Percentiles rank a stretch among this genome's conserved stretches.
Evolutionary conservation across 1,139 yeast genomes (phyloP).

Genomic region (Debaryomyces subglobosus): DNA sequence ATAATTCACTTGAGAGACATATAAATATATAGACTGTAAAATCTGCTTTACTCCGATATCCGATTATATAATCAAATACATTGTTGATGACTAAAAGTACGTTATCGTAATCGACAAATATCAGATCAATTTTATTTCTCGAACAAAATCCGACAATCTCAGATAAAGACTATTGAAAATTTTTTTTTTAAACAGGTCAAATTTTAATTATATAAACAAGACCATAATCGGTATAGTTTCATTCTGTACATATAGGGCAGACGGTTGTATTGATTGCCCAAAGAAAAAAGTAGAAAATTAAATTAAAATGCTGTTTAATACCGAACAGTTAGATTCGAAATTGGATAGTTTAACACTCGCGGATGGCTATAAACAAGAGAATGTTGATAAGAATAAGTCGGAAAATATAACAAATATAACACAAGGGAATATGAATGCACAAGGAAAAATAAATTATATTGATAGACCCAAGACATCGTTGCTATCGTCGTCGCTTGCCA

Average conservation of each 20-base stretch:
- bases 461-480: conserved; percentile 25
- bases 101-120: conserved; percentile 6
- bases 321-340: conserved; percentile 24
- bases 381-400: neutral
- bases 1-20: neutral
- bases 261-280: neutral
- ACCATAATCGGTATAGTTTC: neutral
- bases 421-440: neutral
- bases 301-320: conserved; percentile 16
- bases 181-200: neutral
- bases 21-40: neutral
- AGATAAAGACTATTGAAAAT: conserved; percentile 2
- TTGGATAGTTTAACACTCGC: conserved; percentile 19
- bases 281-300: neutral
- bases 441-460: conserved; percentile 1
- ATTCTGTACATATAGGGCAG: neutral
- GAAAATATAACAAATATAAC: neutral
- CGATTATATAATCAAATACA: neutral
- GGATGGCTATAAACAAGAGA: conserved; percentile 4
- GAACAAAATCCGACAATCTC: conserved; percentile 1
- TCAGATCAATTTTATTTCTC: conserved; percentile 3
- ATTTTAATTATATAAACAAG: neutral
- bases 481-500: conserved; percentile 31
- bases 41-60: neutral
- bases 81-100: conserved; percentile 4